Evolutionary conservation across 257 asterid species (phyloP), one percentile per base, ranked within the genome.

Genomic region (Nicotiana noctiflora): DNA sequence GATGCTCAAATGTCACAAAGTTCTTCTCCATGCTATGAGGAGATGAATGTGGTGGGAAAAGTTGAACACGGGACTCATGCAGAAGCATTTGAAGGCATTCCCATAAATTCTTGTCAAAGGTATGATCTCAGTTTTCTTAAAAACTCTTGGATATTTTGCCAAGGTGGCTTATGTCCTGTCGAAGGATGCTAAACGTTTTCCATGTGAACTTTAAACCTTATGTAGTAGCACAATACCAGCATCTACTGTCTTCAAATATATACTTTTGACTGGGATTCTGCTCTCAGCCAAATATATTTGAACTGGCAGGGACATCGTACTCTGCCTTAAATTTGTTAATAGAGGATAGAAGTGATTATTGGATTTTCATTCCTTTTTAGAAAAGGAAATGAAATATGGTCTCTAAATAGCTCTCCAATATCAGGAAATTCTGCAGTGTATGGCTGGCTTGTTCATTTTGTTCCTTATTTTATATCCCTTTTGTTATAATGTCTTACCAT

Each of bases 11-110:
- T 81, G 23, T 70, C 82, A 12, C 78, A 70, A 23, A 76, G 65
- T n/a, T 72, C 81, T 37, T 66, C 86, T 83, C 85, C 81, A 52
- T 88, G 86, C 64, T 75, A 53, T 57, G 94, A 85, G 77, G 96
- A 89, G 83, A 87, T 59, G 75, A 88, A 74, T 77, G 67, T 83
- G 72, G 72, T 84, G 17, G 92, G 86, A 51, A 91, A 88, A 67
- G 61, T 82, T 52, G 89, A 84, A 55, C 61, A 83, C 25, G 92
- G 87, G 80, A 86, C 59, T 82, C 83, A 78, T 79, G 87, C 87
- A 82, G 92, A 86, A 88, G 78, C 84, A 37, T 75, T 82, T 59
- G 93, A 91, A 17, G 91, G 88, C 59, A 57, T 79, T 57, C 79
- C 81, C 18, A 23, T 87, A 70, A 27, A 68, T 83, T 82, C 86